A percentile compares a stretch with the other conserved stretches of the same genome.
Evolutionary conservation across 2,329 filamentous ascomycete genomes (phyloP).

Genomic region (Aureobasidium musti): DNA sequence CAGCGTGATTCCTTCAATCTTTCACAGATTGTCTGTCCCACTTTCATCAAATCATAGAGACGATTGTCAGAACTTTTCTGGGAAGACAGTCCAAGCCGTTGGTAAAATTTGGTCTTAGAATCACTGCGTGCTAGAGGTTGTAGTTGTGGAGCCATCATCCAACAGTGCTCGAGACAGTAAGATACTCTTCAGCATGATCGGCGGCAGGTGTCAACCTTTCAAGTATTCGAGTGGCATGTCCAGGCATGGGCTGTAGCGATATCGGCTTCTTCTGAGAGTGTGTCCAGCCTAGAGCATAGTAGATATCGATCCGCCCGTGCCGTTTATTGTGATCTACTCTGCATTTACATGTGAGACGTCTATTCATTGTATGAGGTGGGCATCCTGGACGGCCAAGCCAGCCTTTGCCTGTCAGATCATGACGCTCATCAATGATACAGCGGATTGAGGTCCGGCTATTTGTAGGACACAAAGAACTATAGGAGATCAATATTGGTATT

Average conservation of each 20-base stretch:
- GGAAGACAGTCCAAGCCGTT: conserved; percentile 47
- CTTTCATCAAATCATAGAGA: conserved; percentile 50
- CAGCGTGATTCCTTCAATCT: neutral
- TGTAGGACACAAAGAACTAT: neutral
- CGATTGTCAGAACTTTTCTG: conserved; percentile 41
- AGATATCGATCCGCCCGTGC: neutral
- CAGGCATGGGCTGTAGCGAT: neutral
- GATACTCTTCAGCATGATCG: neutral
- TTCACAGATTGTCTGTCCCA: conserved; percentile 33
- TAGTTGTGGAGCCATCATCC: conserved; percentile 34
- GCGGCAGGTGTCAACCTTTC: neutral
- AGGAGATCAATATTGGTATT: neutral
- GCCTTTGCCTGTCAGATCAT: neutral
- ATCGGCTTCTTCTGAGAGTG: neutral
- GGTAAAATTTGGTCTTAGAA: conserved; percentile 49
- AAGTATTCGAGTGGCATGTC: neutral
- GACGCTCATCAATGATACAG: neutral
- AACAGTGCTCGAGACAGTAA: neutral
- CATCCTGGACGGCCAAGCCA: neutral
- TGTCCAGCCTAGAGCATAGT: neutral
- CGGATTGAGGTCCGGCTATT: neutral
- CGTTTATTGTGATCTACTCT: conserved; percentile 2
- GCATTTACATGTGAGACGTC: conserved; percentile 1
- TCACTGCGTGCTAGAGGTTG: conserved; percentile 48
- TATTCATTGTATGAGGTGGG: neutral